Conservation (phyloP, 2,329 filamentous ascomycete genomes). For the Acarospora socialis region DNA sequence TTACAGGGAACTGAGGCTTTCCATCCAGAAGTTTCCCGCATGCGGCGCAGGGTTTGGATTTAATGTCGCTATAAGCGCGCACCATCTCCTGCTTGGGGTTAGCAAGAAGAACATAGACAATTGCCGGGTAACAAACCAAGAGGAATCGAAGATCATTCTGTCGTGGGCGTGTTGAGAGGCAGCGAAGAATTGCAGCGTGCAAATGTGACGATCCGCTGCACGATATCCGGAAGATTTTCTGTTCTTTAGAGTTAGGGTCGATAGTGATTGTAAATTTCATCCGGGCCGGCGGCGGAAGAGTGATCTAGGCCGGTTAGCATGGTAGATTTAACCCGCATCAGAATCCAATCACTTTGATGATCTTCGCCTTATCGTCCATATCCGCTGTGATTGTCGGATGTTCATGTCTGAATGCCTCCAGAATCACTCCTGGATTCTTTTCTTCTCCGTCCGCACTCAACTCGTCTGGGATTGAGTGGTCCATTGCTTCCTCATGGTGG, state of each 20-base stretch:
- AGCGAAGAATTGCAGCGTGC: slow-evolving; percentile 7
- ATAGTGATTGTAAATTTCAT: slow-evolving; percentile 4
- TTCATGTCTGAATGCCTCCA: slow-evolving; percentile 7
- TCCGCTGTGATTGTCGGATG: slow-evolving; percentile 3
- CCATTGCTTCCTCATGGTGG: neutral
- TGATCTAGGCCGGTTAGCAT: no score
- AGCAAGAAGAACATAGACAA: slow-evolving; percentile 5
- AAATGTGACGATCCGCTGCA: slow-evolving; percentile 4
- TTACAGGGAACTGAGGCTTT: slow-evolving; percentile 11
- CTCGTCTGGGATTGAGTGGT: no score
- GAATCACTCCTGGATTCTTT: slow-evolving; percentile 2
- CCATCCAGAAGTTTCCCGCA: slow-evolving; percentile 12
- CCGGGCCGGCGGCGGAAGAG: slow-evolving; percentile 5
- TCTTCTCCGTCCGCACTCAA: neutral
- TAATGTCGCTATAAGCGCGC: slow-evolving; percentile 11
- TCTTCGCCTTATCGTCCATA: slow-evolving; percentile 1
- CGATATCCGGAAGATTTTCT: neutral
- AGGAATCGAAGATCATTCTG: slow-evolving; percentile 5
- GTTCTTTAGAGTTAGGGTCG: neutral
- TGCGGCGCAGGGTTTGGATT: slow-evolving; percentile 8
- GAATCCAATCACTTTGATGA: slow-evolving; percentile 4
- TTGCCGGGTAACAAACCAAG: slow-evolving; percentile 6
- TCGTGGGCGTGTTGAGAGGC: slow-evolving; percentile 3
- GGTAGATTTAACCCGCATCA: neutral
- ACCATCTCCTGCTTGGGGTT: slow-evolving; percentile 12